Base-by-base conservation (phyloP, 345 rosid species). In the Salix caprea region DNA sequence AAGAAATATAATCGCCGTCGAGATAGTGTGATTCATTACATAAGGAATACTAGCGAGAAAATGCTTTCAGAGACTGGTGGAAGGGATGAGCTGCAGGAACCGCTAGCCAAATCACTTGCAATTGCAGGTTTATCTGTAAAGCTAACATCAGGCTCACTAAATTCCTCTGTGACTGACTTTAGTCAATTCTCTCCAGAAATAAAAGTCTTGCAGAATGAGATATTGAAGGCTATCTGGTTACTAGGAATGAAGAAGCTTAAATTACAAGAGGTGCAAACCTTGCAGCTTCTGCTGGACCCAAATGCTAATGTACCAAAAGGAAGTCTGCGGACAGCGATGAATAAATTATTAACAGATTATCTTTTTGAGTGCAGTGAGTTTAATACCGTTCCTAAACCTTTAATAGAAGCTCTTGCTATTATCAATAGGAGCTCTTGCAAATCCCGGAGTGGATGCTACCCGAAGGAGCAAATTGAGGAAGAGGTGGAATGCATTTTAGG, bases 291-390 rank as follows among this genome's bases (percentile, higher is more conserved):
- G 61, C 84, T 93, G 70, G 92, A 88, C 46, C 90, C 89, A n/a
- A 70, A 81, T 72, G 80, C 85, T 21, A 79, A 86, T 76, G 23
- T 90, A 56, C 72, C 90, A 21, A 87, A 83, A 34, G 71, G 80
- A 46, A 62, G 80, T 67, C 80, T 93, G 72, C 81, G 92, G 76
- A 81, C 87, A 72, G 87, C 94, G 24, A 77, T 91, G 23, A 91
- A 76, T 70, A 85, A 86, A 70, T 67, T 89, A 85, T 74, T 95
- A 48, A 84, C 82, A 24, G 94, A 85, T 39, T 91, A 88, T 86
- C 92, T 95, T 62, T 91, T 88, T 78, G 91, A 91, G 84, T 89
- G 92, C 75, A 69, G 78, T 87, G 94, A 91, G 73, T 82, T 93
- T 87, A 85, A 86, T 74, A 54, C 73, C 26, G 80, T 91, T 76